These are phyloP conservation scores for Penicillium argentinense DNA, from an alignment of 495 filamentous ascomycete genomes.

Conservation along the genomic window DNA sequence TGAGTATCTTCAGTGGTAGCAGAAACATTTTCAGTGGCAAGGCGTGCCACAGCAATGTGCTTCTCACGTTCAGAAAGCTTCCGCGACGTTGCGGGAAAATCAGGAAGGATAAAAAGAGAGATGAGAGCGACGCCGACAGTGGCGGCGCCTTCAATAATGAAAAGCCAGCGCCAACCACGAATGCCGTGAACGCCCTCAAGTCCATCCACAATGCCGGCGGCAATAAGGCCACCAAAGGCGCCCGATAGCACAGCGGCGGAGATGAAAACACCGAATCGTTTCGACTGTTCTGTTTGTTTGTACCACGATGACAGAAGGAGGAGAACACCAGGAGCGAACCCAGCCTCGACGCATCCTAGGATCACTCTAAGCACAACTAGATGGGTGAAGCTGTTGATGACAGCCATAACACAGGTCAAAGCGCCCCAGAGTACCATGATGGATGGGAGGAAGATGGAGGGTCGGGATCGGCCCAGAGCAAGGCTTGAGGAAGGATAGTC, in stretches of 20 bases:
- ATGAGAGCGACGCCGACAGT: slow-evolving; percentile 40
- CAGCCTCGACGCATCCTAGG: slow-evolving; percentile 43
- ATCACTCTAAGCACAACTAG: slow-evolving; percentile 37
- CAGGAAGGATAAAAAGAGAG: slow-evolving; percentile 28
- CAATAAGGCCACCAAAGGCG: slow-evolving; percentile 52
- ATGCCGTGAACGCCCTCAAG: slow-evolving; percentile 53
- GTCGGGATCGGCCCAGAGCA: slow-evolving; percentile 36
- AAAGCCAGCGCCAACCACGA: slow-evolving; percentile 68
- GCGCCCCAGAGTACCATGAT: slow-evolving; percentile 46
- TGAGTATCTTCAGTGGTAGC: slow-evolving; percentile 18
- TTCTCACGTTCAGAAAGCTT: slow-evolving; percentile 25
- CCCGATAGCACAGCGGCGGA: slow-evolving; percentile 47
- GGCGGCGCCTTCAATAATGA: slow-evolving; percentile 65
- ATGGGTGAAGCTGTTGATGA: slow-evolving; percentile 41
- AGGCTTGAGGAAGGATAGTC: slow-evolving; percentile 29
- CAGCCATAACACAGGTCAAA: slow-evolving; percentile 40
- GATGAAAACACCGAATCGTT: slow-evolving; percentile 51
- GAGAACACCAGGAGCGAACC: slow-evolving; percentile 45
- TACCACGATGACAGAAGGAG: slow-evolving; percentile 54
- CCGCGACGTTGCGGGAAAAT: slow-evolving; percentile 30
- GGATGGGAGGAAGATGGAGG: slow-evolving; percentile 43
- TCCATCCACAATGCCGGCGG: slow-evolving; percentile 35
- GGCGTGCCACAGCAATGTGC: slow-evolving; percentile 23
- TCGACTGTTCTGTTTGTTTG: slow-evolving; percentile 49
- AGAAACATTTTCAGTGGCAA: slow-evolving; percentile 19